These are phyloP conservation scores for Scenedesmus sp. DNA, from an alignment of 163 green algal genomes.

Conservation along the genomic window DNA sequence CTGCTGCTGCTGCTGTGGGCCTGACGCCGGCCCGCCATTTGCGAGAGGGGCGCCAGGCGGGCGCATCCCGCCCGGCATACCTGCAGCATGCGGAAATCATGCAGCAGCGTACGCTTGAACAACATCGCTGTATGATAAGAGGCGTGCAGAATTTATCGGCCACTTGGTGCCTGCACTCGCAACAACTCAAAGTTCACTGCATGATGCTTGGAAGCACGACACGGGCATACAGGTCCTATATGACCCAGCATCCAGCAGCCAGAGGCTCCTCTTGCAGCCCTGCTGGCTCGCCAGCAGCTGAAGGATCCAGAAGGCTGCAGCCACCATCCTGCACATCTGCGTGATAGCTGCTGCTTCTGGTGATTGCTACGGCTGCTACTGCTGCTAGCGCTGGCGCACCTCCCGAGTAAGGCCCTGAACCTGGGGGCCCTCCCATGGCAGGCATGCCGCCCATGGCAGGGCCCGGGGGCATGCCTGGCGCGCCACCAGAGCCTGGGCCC, in stretches of 20 bases:
- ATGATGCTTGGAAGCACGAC: no score
- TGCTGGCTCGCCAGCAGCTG: no score
- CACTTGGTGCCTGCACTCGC: no score
- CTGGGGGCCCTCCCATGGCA: background rate
- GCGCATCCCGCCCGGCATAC: background rate
- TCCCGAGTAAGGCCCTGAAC: background rate
- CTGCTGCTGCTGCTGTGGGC: conserved; percentile 29
- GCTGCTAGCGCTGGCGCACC: background rate
- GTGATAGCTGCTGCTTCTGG: background rate
- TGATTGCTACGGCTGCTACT: background rate
- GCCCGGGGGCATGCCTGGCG: background rate
- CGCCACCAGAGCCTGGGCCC: conserved; percentile 18
- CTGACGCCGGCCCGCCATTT: conserved; percentile 6
- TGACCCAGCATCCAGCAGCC: no score
- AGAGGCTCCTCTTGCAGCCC: no score
- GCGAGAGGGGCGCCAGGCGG: background rate
- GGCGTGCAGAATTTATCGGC: no score
- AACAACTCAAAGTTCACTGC: no score
- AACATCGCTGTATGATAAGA: background rate
- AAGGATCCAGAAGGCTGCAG: no score
- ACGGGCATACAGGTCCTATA: no score
- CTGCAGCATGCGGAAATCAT: background rate
- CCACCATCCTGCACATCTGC: background rate
- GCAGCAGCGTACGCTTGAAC: background rate
- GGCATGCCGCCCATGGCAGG: background rate